Percentiles rank a stretch among this genome's conserved stretches.
Conservation (phyloP, 225 moss, liverwort and hornwort species). For the Marchantia paleacea region DNA sequence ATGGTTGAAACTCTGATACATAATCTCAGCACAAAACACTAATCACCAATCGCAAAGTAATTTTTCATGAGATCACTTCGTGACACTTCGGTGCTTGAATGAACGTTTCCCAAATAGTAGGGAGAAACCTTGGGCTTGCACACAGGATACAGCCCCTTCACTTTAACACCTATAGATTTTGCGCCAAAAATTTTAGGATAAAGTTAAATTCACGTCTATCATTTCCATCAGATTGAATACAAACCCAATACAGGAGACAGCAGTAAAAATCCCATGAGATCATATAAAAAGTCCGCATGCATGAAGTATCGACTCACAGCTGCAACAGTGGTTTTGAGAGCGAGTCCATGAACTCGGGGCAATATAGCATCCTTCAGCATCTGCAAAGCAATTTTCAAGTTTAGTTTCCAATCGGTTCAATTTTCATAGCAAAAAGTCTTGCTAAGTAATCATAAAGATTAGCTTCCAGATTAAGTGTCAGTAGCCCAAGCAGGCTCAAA, state of each 20-base stretch:
- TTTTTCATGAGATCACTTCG: not conserved
- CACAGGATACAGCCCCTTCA: not conserved
- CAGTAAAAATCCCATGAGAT: no score
- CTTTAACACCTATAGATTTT: not conserved
- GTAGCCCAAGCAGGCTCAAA: not conserved
- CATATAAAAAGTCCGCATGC: no score
- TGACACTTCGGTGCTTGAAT: not conserved
- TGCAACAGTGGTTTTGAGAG: conserved; percentile 94
- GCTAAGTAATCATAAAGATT: not conserved
- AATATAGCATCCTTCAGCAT: conserved; percentile 82
- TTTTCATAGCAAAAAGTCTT: not conserved
- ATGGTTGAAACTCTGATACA: not conserved
- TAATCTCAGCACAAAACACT: not conserved
- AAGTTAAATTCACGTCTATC: not conserved
- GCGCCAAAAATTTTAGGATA: not conserved
- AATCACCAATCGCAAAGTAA: not conserved
- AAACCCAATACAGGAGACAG: not conserved
- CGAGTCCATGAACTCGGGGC: conserved; percentile 86
- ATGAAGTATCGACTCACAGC: conserved; percentile 56
- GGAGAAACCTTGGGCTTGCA: not conserved
- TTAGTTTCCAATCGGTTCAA: not conserved
- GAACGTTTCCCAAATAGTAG: not conserved
- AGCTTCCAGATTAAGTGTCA: not conserved
- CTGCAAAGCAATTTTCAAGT: conserved; percentile 35
- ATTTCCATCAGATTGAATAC: not conserved